Base-by-base conservation (phyloP, 2,329 filamentous ascomycete species). In the Cytospora piceicola region DNA sequence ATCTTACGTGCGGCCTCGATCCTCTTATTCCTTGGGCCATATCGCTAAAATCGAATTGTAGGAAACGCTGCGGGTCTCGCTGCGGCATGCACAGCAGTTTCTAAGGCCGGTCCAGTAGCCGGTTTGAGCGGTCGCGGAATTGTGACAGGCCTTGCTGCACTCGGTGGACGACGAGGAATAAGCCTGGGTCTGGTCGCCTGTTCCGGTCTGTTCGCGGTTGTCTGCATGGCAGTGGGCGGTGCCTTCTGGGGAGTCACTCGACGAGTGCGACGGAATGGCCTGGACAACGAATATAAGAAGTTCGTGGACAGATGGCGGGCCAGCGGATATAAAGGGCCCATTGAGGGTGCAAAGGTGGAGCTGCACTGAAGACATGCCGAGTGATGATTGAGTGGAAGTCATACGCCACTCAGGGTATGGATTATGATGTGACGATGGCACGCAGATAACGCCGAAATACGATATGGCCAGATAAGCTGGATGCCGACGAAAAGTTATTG, bases 351-450 rank as follows among this genome's bases (percentile, higher is more conserved):
- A 14, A 49, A 49, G n/a, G 46, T 24, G 11, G 46, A 49, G 5
- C 46, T 49, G 7, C 46, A 49, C 78, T 99, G 39, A 42, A 7
- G 39, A 42, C 2, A 7, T 17, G n/a, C 4, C 34, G 17, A 12
- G 39, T 7, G 17, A 42, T 9, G 17, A n/a, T 42, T 4, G 17
- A 49, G 46, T 24, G 11, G 9, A 49, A 24, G 46, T 3, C 2
- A 24, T 0, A 14, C 8, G 24, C n/a, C 0, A 24, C 46, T 6
- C n/a, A n/a, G n/a, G 2, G 20, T 24, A 14, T 24, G 22, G n/a
- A 24, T 22, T 49, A 49, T 49, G n/a, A 49, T 24, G 9, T 49
- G n/a, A 49, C n/a, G 46, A 49, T 11, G 46, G 8, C n/a, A 49
- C 14, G 46, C 22, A 49, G 0, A 46, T 46, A n/a, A 46, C 42